These are phyloP conservation scores for Eucalyptus erythrocorys DNA, from an alignment of 345 rosid species.

Conservation along the genomic window DNA sequence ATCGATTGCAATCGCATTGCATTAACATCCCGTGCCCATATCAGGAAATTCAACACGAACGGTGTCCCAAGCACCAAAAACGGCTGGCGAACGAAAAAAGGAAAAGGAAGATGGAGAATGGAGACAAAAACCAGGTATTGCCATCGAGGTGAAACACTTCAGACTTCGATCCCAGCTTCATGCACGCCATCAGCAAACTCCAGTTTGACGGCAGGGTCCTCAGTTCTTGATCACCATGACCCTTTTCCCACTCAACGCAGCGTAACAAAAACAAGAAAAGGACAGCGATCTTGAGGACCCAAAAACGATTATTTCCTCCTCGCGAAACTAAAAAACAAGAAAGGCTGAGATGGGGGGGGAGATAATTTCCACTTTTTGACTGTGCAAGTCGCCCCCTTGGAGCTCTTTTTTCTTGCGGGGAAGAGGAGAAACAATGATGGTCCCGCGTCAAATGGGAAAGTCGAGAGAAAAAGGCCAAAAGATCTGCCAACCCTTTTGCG, in stretches of 20 bases:
- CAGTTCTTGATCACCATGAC: neutral
- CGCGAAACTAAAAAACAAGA: neutral
- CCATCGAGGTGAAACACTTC: constrained; percentile 68
- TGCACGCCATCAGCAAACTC: constrained; percentile 41
- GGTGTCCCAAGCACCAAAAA: neutral
- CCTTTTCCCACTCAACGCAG: neutral
- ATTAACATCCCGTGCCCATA: neutral
- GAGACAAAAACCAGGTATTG: constrained; percentile 39
- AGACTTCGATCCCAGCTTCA: constrained; percentile 91
- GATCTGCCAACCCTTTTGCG: neutral
- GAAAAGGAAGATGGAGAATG: neutral
- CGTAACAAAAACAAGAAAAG: neutral
- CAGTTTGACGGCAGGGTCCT: neutral
- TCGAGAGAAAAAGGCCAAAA: neutral
- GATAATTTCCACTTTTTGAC: neutral
- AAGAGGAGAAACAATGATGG: neutral
- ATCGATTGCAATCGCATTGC: neutral
- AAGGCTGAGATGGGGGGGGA: neutral
- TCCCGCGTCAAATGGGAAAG: neutral
- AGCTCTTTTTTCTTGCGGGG: neutral
- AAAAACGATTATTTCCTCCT: neutral
- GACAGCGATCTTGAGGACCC: neutral
- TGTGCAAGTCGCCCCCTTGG: neutral
- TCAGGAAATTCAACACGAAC: neutral
- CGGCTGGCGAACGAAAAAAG: neutral